phyloP scores from a whole-genome alignment of 495 filamentous ascomycete species.

The Penicillium pancosmium region DNA sequence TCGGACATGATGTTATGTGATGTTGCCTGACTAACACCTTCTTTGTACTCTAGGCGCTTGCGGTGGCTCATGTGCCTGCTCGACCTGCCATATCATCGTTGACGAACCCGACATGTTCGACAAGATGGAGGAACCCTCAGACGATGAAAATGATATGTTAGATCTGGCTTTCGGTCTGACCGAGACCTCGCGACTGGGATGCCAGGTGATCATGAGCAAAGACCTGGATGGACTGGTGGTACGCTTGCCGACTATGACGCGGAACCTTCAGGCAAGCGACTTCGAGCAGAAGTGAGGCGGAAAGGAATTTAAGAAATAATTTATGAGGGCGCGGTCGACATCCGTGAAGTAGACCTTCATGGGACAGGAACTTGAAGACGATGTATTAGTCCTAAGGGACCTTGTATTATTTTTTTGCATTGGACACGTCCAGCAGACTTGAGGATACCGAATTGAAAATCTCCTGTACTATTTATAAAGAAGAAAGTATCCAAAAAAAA shows the following conservation, averaged over 20 bases:
- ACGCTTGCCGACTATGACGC: conserved; percentile 86
- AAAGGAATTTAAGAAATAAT: background rate
- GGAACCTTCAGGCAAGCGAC: conserved; percentile 94
- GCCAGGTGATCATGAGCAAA: conserved; percentile 89
- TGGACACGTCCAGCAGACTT: conserved; percentile 19
- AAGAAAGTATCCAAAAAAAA: conserved; percentile 8
- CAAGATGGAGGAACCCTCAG: conserved; percentile 86
- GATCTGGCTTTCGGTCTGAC: conserved; percentile 95
- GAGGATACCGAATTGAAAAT: conserved; percentile 30
- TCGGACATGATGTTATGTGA: background rate
- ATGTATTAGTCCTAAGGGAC: conserved; percentile 15
- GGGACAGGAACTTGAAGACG: background rate
- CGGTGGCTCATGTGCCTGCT: conserved; percentile 94
- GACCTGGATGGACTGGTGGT: conserved; percentile 86
- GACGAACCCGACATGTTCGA: conserved; percentile 82
- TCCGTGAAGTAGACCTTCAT: conserved; percentile 12
- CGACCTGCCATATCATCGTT: conserved; percentile 96
- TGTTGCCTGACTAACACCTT: background rate
- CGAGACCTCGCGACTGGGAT: conserved; percentile 93
- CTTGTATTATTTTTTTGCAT: conserved; percentile 31
- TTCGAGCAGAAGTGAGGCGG: conserved; percentile 56
- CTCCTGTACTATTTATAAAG: conserved; percentile 31
- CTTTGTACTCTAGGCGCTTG: conserved; percentile 66
- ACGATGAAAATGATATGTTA: conserved; percentile 99
- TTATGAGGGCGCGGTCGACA: conserved; percentile 2